These are phyloP conservation scores for Aspergillus calidoustus DNA, from an alignment of 2,329 filamentous ascomycete genomes.

Conservation along the genomic window DNA sequence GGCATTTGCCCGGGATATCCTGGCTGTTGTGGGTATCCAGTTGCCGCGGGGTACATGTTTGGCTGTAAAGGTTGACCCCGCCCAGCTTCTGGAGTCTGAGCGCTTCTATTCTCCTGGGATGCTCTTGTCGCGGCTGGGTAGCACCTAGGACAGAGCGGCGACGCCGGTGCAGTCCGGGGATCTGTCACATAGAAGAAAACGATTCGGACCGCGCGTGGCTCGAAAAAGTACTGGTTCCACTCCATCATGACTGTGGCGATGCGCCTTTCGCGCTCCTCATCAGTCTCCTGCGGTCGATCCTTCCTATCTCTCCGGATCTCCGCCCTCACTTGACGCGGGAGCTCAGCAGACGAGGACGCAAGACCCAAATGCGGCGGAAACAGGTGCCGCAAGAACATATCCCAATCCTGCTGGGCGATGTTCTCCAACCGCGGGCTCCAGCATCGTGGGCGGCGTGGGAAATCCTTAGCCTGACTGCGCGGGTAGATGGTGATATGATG, in stretches of 20 bases:
- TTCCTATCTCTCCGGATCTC: slow-evolving; percentile 49
- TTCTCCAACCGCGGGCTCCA: slow-evolving; percentile 41
- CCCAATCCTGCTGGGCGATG: slow-evolving; percentile 49
- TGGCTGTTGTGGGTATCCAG: slow-evolving; percentile 18
- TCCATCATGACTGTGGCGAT: slow-evolving; percentile 47
- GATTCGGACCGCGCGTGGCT: slow-evolving; percentile 40
- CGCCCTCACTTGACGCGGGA: slow-evolving; percentile 44
- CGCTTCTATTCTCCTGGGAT: slow-evolving; percentile 26
- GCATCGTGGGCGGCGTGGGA: slow-evolving; percentile 47
- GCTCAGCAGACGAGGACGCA: slow-evolving; percentile 40
- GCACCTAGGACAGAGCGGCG: slow-evolving; percentile 46
- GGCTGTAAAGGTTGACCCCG: slow-evolving; percentile 13
- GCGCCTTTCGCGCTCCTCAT: slow-evolving; percentile 43
- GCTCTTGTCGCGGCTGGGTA: slow-evolving; percentile 45
- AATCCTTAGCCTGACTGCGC: slow-evolving; percentile 47
- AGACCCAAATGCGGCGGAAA: slow-evolving; percentile 46
- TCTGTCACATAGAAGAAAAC: slow-evolving; percentile 42
- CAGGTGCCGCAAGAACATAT: slow-evolving; percentile 47
- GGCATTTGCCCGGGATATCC: slow-evolving; percentile 15
- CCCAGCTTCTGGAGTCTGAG: slow-evolving; percentile 18
- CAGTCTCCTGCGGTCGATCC: slow-evolving; percentile 47
- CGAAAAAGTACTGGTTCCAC: slow-evolving; percentile 51
- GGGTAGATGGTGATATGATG: slow-evolving; percentile 48
- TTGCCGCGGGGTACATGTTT: slow-evolving; percentile 8
- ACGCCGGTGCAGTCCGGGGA: slow-evolving; percentile 36